Percentiles rank a stretch among this genome's conserved stretches.
phyloP scores from a whole-genome alignment of 2,329 filamentous ascomycete genomes.

The Aspergillus ochraceus region DNA sequence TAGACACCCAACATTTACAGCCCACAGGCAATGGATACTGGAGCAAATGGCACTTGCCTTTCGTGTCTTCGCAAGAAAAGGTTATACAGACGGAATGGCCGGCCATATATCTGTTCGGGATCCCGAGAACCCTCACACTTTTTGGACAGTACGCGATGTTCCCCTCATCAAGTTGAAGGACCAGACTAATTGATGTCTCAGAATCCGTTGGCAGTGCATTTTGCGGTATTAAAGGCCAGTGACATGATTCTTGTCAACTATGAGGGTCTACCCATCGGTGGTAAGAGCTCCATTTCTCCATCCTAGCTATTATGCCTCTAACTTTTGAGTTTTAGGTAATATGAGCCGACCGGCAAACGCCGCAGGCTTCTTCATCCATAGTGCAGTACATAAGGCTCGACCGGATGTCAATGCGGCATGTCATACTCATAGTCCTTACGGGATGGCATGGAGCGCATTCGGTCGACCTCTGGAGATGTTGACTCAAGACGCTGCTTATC shows the following conservation, averaged over 20 bases:
- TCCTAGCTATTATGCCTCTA: too few species aligned
- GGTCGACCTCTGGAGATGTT: conserved; percentile 46
- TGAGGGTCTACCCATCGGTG: conserved; percentile 43
- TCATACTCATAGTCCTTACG: conserved; percentile 49
- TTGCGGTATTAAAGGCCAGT: conserved; percentile 43
- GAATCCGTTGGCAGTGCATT: conserved; percentile 41
- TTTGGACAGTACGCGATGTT: conserved; percentile 26
- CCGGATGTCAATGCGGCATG: conserved; percentile 49
- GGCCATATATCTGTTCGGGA: conserved; percentile 49
- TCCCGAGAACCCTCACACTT: conserved; percentile 31
- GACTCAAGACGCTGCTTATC: conserved; percentile 56
- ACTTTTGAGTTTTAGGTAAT: conserved; percentile 27
- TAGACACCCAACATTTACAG: background rate
- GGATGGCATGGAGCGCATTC: conserved; percentile 46
- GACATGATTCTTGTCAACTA: conserved; percentile 49
- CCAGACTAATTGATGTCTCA: too few species aligned
- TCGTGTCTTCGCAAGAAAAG: conserved; percentile 17
- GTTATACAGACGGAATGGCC: conserved; percentile 21
- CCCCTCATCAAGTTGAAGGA: too few species aligned
- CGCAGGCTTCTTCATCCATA: conserved; percentile 51
- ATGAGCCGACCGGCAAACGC: conserved; percentile 42
- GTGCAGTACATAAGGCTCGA: conserved; percentile 55
- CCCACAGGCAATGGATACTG: background rate
- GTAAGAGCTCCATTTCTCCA: too few species aligned
- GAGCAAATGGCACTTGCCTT: conserved; percentile 48